Evolutionary conservation across 2,329 filamentous ascomycete genomes (phyloP).

Genomic region (Sordariomycetes sp.): DNA sequence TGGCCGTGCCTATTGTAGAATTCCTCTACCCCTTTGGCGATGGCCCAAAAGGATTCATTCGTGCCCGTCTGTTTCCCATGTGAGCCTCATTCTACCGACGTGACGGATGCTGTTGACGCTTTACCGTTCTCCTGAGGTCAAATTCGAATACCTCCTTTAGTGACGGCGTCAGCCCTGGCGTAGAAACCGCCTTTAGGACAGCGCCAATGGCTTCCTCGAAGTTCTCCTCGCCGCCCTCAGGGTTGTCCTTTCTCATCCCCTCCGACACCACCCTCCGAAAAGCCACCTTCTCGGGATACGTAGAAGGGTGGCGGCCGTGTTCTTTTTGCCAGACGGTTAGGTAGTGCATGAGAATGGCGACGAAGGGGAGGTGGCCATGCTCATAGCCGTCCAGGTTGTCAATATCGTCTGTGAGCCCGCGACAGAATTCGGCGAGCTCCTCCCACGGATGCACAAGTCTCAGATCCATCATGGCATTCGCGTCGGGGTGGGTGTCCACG

Average conservation of each 20-base stretch:
- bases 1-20: constrained; percentile 64
- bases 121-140: constrained; percentile 34
- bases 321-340: constrained; percentile 65
- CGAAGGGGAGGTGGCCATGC: constrained; percentile 84
- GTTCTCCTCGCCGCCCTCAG: constrained; percentile 90
- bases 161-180: constrained; percentile 51
- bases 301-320: constrained; percentile 57
- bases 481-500: constrained; percentile 89
- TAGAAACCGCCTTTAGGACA: constrained; percentile 74
- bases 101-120: constrained; percentile 16
- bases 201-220: constrained; percentile 84
- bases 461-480: constrained; percentile 72
- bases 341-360: constrained; percentile 71
- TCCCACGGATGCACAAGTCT: constrained; percentile 78
- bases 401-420: constrained; percentile 54
- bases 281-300: constrained; percentile 73
- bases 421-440: constrained; percentile 57
- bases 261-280: constrained; percentile 61
- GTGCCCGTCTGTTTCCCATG: background rate
- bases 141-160: constrained; percentile 71
- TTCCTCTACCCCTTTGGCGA: constrained; percentile 62
- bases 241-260: constrained; percentile 54
- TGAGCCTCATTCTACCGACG: background rate
- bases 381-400: constrained; percentile 61
- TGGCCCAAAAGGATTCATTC: constrained; percentile 60